Conservation (phyloP, 257 asterid species). For the Capsicum chinense region DNA sequence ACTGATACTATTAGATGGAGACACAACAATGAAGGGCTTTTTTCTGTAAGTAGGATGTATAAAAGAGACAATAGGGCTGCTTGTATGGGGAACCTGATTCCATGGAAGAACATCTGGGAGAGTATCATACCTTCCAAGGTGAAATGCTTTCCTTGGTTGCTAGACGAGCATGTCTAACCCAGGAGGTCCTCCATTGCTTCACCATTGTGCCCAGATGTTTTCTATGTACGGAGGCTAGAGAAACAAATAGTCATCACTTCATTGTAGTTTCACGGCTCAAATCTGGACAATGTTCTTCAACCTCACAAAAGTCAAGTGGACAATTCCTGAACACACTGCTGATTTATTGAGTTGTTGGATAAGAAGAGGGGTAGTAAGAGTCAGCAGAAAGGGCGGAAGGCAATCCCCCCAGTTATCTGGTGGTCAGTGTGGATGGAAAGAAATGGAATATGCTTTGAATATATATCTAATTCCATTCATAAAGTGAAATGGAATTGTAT, state of each 20-base stretch:
- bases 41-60: too few species aligned
- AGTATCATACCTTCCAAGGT: too few species aligned
- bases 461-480: neutral
- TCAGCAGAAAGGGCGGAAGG: neutral
- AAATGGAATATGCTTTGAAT: neutral
- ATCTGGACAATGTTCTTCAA: neutral
- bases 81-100: too few species aligned
- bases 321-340: neutral
- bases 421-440: neutral
- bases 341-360: neutral
- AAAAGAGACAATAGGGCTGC: too few species aligned
- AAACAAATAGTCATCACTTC: neutral
- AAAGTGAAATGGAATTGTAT: neutral
- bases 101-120: too few species aligned
- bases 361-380: neutral
- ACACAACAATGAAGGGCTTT: too few species aligned
- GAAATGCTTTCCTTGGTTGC: too few species aligned
- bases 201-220: too few species aligned
- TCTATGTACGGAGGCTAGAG: neutral
- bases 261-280: neutral
- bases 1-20: too few species aligned
- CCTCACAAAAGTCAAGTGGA: neutral
- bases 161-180: too few species aligned
- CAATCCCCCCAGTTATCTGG: neutral
- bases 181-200: too few species aligned